Percentiles rank a stretch among this genome's conserved stretches.
Evolutionary conservation across 768 basidiomycete genomes (phyloP).

Genomic region (Lactarius sanguifluus): DNA sequence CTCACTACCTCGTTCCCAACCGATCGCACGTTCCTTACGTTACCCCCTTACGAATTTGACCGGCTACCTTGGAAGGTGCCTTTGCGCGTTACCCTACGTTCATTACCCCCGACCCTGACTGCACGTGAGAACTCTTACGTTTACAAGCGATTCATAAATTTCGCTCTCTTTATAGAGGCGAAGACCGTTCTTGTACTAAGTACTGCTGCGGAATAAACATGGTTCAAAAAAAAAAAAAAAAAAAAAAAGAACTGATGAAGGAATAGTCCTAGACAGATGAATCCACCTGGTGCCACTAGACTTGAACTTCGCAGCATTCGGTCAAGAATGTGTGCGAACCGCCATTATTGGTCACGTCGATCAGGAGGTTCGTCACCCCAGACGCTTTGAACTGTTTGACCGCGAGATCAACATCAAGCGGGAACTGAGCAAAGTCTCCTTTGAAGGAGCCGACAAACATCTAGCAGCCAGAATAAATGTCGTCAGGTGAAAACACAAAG

Average conservation of each 20-base stretch:
- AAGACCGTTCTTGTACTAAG: no score
- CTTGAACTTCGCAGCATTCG: neutral
- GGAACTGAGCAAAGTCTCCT: constrained; percentile 51
- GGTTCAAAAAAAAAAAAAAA: no score
- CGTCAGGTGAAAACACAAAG: neutral
- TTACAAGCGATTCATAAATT: no score
- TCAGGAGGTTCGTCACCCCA: constrained; percentile 50
- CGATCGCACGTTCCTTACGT: no score
- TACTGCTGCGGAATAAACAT: no score
- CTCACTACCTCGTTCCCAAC: no score
- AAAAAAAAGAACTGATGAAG: constrained; percentile 57
- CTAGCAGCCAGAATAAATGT: constrained; percentile 34
- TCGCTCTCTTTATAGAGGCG: no score
- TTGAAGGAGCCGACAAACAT: constrained; percentile 64
- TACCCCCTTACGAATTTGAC: no score
- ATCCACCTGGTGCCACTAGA: constrained; percentile 43
- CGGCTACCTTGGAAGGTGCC: no score
- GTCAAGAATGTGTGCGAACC: constrained; percentile 39
- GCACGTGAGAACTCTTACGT: no score
- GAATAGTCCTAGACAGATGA: constrained; percentile 60
- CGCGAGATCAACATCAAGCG: constrained; percentile 48
- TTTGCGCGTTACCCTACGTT: no score
- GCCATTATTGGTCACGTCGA: constrained; percentile 63
- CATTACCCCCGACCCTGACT: no score
- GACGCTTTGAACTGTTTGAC: constrained; percentile 46